phyloP scores from a whole-genome alignment of 495 filamentous ascomycete species.

The Xylaria longipes region DNA sequence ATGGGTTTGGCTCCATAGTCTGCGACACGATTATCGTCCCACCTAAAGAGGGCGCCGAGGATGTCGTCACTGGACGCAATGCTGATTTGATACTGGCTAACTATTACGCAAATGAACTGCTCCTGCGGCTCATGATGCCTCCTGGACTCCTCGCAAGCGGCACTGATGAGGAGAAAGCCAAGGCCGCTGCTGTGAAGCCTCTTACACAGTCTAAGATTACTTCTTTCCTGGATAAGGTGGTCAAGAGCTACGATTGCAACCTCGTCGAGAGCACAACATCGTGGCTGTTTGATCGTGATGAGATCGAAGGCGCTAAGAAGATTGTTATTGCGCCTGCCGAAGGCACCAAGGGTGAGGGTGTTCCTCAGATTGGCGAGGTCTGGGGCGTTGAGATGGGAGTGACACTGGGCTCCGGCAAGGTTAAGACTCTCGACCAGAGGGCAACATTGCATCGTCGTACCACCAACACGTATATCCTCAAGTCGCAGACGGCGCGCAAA shows the following conservation, averaged over 20 bases:
- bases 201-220: conserved; percentile 85
- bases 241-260: conserved; percentile 87
- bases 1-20: conserved; percentile 95
- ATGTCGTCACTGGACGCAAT: conserved; percentile 69
- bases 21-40: conserved; percentile 86
- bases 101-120: conserved; percentile 93
- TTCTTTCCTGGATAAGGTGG: conserved; percentile 86
- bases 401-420: conserved; percentile 88
- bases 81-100: conserved; percentile 91
- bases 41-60: conserved; percentile 61
- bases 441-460: conserved; percentile 93
- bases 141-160: conserved; percentile 82
- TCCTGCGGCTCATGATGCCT: conserved; percentile 88
- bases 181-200: conserved; percentile 81
- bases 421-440: conserved; percentile 86
- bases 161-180: conserved; percentile 91
- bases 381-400: conserved; percentile 98
- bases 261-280: conserved; percentile 97
- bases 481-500: conserved; percentile 89
- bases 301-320: conserved; percentile 98
- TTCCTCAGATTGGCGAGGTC: conserved; percentile 89
- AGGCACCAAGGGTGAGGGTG: conserved; percentile 86
- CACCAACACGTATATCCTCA: conserved; percentile 84
- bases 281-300: conserved; percentile 93
- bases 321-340: conserved; percentile 90